These are phyloP conservation scores for Paramecium pentaurelia DNA, from an alignment of 73 alveolate genomes.

Conservation along the genomic window DNA sequence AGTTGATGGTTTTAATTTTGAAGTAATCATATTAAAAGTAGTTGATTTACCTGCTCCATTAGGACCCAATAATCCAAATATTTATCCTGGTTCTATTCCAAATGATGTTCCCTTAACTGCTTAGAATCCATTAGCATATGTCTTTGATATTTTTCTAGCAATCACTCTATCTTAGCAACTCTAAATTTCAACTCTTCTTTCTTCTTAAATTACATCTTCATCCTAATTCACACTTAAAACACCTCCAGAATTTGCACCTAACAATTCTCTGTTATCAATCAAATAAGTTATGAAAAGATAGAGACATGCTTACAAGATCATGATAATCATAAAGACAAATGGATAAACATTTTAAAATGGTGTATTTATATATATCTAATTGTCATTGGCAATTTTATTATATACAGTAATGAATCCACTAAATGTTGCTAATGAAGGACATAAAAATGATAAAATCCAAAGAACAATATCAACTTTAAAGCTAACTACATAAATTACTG, in stretches of 20 bases:
- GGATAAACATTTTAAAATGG: background rate
- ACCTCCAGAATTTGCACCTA: background rate
- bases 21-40: conserved; percentile 77
- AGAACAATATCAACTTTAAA: background rate
- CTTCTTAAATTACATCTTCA: conserved; percentile 53
- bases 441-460: background rate
- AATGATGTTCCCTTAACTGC: conserved; percentile 80
- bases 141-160: conserved; percentile 57
- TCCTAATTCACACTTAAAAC: background rate
- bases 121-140: conserved; percentile 60
- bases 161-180: conserved; percentile 42
- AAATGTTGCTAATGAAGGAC: background rate
- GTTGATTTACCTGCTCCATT: conserved; percentile 97
- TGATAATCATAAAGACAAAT: background rate
- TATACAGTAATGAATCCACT: background rate
- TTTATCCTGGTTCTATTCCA: conserved; percentile 73
- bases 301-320: background rate
- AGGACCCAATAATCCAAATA: conserved; percentile 90
- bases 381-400: background rate
- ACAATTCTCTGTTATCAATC: background rate
- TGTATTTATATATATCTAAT: background rate
- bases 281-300: background rate
- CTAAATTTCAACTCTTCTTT: background rate
- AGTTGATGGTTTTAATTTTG: background rate
- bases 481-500: background rate